Evolutionary conservation across 345 rosid genomes (phyloP), one percentile per base, ranked within the genome.

Genomic region (Abelmoschus esculentus): DNA sequence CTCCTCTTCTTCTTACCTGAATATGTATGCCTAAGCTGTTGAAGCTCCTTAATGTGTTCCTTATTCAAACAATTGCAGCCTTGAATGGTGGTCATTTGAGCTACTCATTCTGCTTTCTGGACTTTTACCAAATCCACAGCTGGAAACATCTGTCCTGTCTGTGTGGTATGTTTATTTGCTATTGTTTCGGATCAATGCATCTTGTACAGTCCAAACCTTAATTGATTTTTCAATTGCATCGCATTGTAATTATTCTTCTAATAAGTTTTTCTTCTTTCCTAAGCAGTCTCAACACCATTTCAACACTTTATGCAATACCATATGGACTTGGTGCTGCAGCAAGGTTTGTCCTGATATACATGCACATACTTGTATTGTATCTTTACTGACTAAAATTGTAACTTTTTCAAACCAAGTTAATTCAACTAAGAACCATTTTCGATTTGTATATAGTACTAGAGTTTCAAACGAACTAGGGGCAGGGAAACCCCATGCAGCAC

Each of bases 141-240:
- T 86, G 9, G 87, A 84, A 74, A 80, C 87, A 13, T 85, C 91
- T 15, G 89, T 83, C 56, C 78, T 87, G 53, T 81, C 89, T 0
- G 73, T 83, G 56, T 84, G 87, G 86, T 85, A 80, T 64, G 78
- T 70, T 28, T 32, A 32, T 32, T 32, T 32, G 6, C 36, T 5
- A 32, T 22, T 74, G 42, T 38, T 38, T 38, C 6, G 42, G 42
- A 38, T 38, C 42, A 9, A 38, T 38, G 42, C 42, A 38, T 38
- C 42, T 32, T 32, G 36, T 32, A 32, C 36, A 1, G 6, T 5
- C 6, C 36, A 32, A 32, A 32, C 6, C 36, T 32, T 32, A 32
- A 5, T 32, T 5, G 5, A 32, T 5, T 32, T 31, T 32, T 32
- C 36, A 32, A 32, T 32, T 32, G 36, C 5, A 32, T 32, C 36